phyloP scores from a whole-genome alignment of 176 grass and related monocot species.

The Ensete glaucum region DNA sequence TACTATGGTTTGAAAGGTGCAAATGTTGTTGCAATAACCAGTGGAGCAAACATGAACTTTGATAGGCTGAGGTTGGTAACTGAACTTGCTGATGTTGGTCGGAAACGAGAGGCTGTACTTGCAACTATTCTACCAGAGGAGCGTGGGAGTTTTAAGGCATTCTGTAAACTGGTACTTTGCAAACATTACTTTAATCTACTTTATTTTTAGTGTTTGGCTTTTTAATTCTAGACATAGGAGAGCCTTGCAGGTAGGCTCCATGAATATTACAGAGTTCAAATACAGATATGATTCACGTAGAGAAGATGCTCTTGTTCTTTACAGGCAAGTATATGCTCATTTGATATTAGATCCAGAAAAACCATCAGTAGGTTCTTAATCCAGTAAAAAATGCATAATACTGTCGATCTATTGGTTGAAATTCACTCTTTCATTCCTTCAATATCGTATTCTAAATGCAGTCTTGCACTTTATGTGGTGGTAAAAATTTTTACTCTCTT shows the following conservation, averaged over 20 bases:
- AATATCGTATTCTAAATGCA: not conserved
- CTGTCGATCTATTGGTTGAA: too few relatives aligned
- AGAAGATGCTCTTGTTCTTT: conserved; percentile 86
- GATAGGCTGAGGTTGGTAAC: conserved; percentile 83
- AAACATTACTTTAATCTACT: not conserved
- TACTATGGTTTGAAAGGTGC: conserved; percentile 75
- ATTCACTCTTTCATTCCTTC: not conserved
- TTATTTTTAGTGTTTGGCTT: not conserved
- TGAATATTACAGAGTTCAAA: conserved; percentile 99
- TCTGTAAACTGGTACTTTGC: conserved; percentile 50
- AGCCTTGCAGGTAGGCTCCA: conserved; percentile 64
- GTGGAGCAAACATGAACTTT: conserved; percentile 99
- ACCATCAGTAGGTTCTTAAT: too few relatives aligned
- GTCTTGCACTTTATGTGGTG: not conserved
- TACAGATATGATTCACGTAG: conserved; percentile 81
- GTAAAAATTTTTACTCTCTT: not conserved
- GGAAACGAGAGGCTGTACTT: conserved; percentile 80
- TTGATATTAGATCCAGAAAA: not conserved
- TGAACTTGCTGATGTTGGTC: conserved; percentile 91
- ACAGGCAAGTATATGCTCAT: conserved; percentile 37
- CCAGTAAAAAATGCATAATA: too few relatives aligned
- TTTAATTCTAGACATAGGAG: not conserved
- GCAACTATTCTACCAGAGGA: conserved; percentile 85
- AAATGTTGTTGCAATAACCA: conserved; percentile 80
- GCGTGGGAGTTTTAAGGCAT: conserved; percentile 81